Evolutionary conservation across 2,329 filamentous ascomycete species (phyloP).

Genomic region (Westerdykella ornata): DNA sequence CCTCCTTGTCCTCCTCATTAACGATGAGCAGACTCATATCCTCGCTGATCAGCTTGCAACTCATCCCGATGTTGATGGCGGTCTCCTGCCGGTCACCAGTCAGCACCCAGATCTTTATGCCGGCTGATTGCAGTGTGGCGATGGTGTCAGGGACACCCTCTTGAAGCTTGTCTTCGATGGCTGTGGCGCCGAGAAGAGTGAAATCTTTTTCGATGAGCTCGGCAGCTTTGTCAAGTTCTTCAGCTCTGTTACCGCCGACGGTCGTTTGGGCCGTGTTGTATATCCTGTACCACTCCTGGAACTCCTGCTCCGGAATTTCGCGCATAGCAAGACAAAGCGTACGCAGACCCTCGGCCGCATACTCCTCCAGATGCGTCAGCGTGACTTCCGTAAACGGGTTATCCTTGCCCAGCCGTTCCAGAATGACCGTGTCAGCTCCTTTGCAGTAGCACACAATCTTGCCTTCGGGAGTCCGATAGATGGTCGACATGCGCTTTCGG

Average conservation of each 20-base stretch:
- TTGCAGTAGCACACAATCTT: conserved; percentile 93
- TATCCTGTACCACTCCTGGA: conserved; percentile 75
- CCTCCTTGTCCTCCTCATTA: conserved; percentile 76
- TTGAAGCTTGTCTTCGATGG: conserved; percentile 93
- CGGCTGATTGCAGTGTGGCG: conserved; percentile 89
- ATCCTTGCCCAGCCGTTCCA: conserved; percentile 77
- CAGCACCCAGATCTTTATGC: conserved; percentile 97
- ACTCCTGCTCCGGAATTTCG: conserved; percentile 85
- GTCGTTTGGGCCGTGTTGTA: conserved; percentile 86
- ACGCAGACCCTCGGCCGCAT: conserved; percentile 89
- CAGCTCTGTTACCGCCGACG: conserved; percentile 82
- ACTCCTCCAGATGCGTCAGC: conserved; percentile 92
- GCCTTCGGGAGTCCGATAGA: conserved; percentile 92
- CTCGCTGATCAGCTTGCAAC: conserved; percentile 94
- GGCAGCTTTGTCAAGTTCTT: conserved; percentile 93
- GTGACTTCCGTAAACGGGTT: conserved; percentile 83
- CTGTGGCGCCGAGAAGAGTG: conserved; percentile 84
- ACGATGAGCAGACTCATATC: conserved; percentile 97
- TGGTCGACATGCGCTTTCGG: conserved; percentile 94
- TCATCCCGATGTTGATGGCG: conserved; percentile 99
- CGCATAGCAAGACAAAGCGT: conserved; percentile 93
- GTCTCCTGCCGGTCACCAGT: conserved; percentile 98
- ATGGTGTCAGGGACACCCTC: conserved; percentile 98
- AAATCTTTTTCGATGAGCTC: conserved; percentile 93
- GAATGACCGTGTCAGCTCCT: conserved; percentile 93